A percentile compares a stretch with the other conserved stretches of the same genome.
These are phyloP conservation scores for Pleurotus platypus DNA, from an alignment of 768 basidiomycete genomes.

Conservation along the genomic window DNA sequence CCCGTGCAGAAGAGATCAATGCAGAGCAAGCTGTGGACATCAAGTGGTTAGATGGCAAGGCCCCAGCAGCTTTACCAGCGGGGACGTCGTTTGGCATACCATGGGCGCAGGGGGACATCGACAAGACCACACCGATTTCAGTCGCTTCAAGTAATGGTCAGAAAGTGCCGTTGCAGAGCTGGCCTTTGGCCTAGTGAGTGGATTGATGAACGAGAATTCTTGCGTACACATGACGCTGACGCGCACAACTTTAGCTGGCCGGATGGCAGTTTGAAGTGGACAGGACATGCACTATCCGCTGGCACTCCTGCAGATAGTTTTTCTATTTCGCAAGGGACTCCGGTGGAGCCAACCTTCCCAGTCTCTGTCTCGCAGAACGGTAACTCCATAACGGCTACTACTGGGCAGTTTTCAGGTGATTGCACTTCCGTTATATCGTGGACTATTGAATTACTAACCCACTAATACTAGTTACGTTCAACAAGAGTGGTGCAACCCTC, in stretches of 20 bases:
- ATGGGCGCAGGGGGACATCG: constrained; percentile 32
- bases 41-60: constrained; percentile 28
- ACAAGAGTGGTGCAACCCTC: constrained; percentile 26
- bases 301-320: constrained; percentile 19
- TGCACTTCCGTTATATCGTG: neutral
- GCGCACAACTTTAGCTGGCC: constrained; percentile 27
- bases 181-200: constrained; percentile 34
- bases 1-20: too few relatives aligned
- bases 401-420: constrained; percentile 29
- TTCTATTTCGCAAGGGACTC: constrained; percentile 25
- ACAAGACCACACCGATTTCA: constrained; percentile 29
- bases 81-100: constrained; percentile 33
- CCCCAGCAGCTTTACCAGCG: constrained; percentile 24
- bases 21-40: constrained; percentile 19
- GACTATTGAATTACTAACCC: too few relatives aligned
- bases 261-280: constrained; percentile 36
- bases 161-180: constrained; percentile 26
- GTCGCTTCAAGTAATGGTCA: constrained; percentile 15
- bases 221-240: neutral
- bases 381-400: too few relatives aligned
- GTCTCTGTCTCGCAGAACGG: constrained; percentile 30
- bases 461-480: constrained; percentile 23
- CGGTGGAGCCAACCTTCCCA: constrained; percentile 26
- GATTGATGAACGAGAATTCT: neutral
- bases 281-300: too few relatives aligned